Conservation (phyloP, 768 basidiomycete genomes). For the Lactarius pseudohatsudake region DNA sequence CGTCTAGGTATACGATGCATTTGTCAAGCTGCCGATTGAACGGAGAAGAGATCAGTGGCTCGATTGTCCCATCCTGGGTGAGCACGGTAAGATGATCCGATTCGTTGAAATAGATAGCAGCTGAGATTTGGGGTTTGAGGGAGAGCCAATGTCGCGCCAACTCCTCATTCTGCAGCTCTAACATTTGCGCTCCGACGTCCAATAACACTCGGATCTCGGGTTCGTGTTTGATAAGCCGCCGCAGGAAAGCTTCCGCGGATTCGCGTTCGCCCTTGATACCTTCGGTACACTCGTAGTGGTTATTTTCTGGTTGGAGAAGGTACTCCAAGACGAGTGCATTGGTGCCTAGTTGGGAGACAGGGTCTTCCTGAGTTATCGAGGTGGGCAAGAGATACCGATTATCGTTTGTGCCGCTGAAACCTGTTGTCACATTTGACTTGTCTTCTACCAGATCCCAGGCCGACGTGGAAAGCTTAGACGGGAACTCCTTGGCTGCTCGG, state of each 20-base stretch:
- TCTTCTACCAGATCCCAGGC: constrained; percentile 53
- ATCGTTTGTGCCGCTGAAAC: constrained; percentile 60
- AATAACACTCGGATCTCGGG: constrained; percentile 48
- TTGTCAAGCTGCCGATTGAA: not conserved
- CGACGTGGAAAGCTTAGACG: constrained; percentile 45
- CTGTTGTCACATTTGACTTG: constrained; percentile 41
- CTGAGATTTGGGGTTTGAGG: constrained; percentile 34
- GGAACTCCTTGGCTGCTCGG: constrained; percentile 50
- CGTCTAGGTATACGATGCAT: not conserved
- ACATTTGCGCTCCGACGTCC: constrained; percentile 58
- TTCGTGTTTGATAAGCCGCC: constrained; percentile 36
- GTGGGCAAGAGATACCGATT: constrained; percentile 39
- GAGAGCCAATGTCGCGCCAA: constrained; percentile 46
- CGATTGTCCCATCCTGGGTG: constrained; percentile 35
- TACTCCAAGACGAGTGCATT: constrained; percentile 48
- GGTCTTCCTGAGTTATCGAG: constrained; percentile 40
- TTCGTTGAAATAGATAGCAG: constrained; percentile 42
- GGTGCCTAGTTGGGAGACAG: constrained; percentile 43
- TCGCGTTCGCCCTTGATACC: constrained; percentile 23
- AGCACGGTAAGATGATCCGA: constrained; percentile 30
- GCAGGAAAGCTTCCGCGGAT: constrained; percentile 33
- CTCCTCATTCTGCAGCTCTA: constrained; percentile 47
- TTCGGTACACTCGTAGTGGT: constrained; percentile 34
- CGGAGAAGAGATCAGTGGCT: constrained; percentile 40
- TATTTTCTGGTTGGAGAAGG: constrained; percentile 44